Percentiles rank a stretch among this genome's conserved stretches.
These are phyloP conservation scores for Toxoplasma gondii DNA, from an alignment of 169 alveolate species.

Conservation along the genomic window DNA sequence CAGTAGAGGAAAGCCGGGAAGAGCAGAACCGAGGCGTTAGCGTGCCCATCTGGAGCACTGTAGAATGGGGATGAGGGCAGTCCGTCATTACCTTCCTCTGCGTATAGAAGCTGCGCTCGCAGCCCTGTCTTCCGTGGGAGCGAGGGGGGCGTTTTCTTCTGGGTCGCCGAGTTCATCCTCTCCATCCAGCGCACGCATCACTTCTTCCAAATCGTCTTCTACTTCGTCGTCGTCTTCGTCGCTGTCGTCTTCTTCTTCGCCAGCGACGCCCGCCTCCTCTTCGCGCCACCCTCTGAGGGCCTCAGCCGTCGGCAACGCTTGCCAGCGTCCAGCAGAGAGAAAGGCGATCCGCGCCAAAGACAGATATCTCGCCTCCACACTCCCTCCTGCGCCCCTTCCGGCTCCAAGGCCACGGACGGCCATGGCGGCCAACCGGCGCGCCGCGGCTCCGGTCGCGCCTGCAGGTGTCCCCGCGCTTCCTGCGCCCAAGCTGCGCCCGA, in stretches of 20 bases:
- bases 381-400: not conserved
- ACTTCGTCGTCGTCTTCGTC: slow-evolving; percentile 10
- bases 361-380: not conserved
- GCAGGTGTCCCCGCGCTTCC: not conserved
- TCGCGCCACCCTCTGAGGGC: not conserved
- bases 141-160: not conserved
- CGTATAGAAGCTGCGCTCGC: too few species aligned
- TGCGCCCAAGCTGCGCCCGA: not conserved
- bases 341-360: not conserved
- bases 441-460: not conserved
- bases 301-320: not conserved
- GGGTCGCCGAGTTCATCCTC: not conserved
- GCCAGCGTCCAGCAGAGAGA: not conserved
- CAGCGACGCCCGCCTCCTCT: not conserved
- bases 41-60: too few species aligned
- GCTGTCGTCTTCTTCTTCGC: not conserved
- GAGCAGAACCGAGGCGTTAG: too few species aligned
- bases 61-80: too few species aligned
- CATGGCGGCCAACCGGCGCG: slow-evolving; percentile 15
- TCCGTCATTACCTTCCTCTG: too few species aligned
- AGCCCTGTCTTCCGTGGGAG: too few species aligned
- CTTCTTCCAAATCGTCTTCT: not conserved
- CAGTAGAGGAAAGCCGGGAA: too few species aligned
- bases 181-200: slow-evolving; percentile 5
- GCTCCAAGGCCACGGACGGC: not conserved